These are phyloP conservation scores for bread wheat (Triticum aestivum) DNA, from an alignment of 176 grass and related monocot genomes.

Conservation along the genomic window DNA sequence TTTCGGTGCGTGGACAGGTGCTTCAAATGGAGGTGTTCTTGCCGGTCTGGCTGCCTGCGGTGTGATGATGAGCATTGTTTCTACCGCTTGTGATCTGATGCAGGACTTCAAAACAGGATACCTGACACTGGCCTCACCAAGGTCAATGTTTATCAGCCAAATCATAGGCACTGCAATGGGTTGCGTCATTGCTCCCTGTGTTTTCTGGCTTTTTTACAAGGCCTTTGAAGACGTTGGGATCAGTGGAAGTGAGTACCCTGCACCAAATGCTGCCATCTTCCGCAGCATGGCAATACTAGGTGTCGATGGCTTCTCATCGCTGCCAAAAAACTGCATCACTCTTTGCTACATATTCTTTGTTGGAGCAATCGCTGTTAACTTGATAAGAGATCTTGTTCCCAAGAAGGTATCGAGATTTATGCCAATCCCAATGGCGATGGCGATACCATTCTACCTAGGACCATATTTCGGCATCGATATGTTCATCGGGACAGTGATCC, in stretches of 20 bases:
- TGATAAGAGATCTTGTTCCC: slow-evolving; percentile 32
- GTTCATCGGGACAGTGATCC: slow-evolving; percentile 28
- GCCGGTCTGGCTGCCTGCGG: slow-evolving; percentile 21
- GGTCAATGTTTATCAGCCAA: slow-evolving; percentile 41
- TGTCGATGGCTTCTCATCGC: slow-evolving; percentile 30
- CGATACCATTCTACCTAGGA: slow-evolving; percentile 32
- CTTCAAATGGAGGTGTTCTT: slow-evolving; percentile 36
- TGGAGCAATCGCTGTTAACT: slow-evolving; percentile 5
- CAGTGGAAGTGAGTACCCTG: slow-evolving; percentile 18
- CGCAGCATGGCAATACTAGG: slow-evolving; percentile 23
- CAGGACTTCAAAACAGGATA: slow-evolving; percentile 40
- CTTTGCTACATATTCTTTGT: slow-evolving; percentile 10
- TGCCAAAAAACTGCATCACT: slow-evolving; percentile 25
- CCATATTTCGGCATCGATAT: slow-evolving; percentile 33
- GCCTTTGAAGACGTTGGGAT: slow-evolving; percentile 23
- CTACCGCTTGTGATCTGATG: slow-evolving; percentile 29
- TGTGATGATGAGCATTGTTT: slow-evolving; percentile 35
- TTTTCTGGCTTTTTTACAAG: slow-evolving; percentile 40
- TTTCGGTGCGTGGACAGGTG: slow-evolving; percentile 23
- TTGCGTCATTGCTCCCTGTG: slow-evolving; percentile 29
- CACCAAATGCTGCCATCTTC: slow-evolving; percentile 33
- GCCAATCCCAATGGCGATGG: slow-evolving; percentile 33
- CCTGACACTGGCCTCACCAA: slow-evolving; percentile 26
- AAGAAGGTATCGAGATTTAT: slow-evolving; percentile 25
- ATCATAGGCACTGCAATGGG: slow-evolving; percentile 37